Evolutionary conservation across 2,329 filamentous ascomycete genomes (phyloP), one percentile per base, ranked within the genome.

Genomic region (Fusarium armeniacum): DNA sequence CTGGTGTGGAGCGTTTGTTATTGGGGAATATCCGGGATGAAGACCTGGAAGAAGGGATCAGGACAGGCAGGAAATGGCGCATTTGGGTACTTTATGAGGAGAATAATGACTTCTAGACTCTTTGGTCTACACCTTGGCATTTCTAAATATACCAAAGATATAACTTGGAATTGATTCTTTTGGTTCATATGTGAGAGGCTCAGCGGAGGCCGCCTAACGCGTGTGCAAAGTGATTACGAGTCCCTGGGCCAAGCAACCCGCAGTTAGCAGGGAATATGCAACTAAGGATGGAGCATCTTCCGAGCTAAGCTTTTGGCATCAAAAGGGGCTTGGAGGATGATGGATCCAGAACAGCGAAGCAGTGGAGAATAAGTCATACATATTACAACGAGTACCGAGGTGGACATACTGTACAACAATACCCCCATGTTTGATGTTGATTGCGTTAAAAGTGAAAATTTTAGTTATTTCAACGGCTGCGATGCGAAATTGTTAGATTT

Each of bases 71-170:
- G 51, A 58, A 20, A 56, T 28, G 67, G 67, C 63, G 67, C 47
- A 50, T 54, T 28, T 28, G 63, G 63, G 53, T 47, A 71, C 33
- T 51, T 70, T 71, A 70, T 71, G 63, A 70, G 61, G 45, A 50
- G 41, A 63, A 65, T 44, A 53, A 51, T 20, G 45, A 45, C 46
- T 36, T 49, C 10, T 60, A 44, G 58, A 55, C 43, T 57, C n/a
- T 44, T 36, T 67, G 63, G 61, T 70, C 58, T 68, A 41, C 63
- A 68, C 13, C 67, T 71, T 68, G 67, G 63, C 58, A 47, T 65
- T 70, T 62, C 67, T 71, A 70, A 70, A 70, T 67, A 70, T 70
- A 70, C 43, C 46, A 47, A 13, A 50, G 49, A 51, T 49, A 64
- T 24, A 35, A 32, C 38, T 50, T 40, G 32, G 12, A 47, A 49